Base-by-base conservation (phyloP, 192 early-diverging fungal species). In the Rhizoclosmatium sp. region DNA sequence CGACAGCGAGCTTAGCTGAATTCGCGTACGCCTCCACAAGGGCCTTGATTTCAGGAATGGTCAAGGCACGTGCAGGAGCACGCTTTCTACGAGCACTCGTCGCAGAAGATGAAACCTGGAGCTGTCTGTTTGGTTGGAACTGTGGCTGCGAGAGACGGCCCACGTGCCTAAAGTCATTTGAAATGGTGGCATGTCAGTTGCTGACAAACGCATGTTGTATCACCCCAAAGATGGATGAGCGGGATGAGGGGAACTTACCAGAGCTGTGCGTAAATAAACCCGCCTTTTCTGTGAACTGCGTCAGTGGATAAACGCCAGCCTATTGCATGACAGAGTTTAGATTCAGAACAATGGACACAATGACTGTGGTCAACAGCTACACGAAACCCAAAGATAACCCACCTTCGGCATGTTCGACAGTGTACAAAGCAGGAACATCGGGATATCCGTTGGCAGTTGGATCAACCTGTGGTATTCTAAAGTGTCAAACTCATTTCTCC, bases 11-110 rank as follows among this genome's bases (percentile, higher is more conserved):
- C 40, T 48, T 19, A 2, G 79, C 79, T 21, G 49, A 42, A n/a
- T 64, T 41, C 3, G 79, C 70, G 83, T 92, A 99, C 40, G 86
- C 84, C 9, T 87, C 65, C 10, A 90, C 83, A 66, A 93, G 84
- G 3, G 83, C 70, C 10, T 89, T 82, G 72, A 99, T 96, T 62
- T 93, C 91, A 12, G 82, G 87, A 2, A 92, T 65, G 21, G 88
- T 87, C 71, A 97, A 79, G 42, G 89, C 89, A 49, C 87, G 84
- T 5, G 92, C 92, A 41, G 76, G 68, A 7, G 60, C 79, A 54
- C 80, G 47, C 64, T 80, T 58, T 60, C 46, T 76, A 44, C 64
- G 60, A 2, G 75, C 75, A 45, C 51, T 59, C 21, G 75, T 78
- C 4, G 76, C 79, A 39, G 79, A 82, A 19, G 84, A 71, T 39